Conservation (phyloP, 2,329 filamentous ascomycete species). For the Ophiostoma sp. region DNA sequence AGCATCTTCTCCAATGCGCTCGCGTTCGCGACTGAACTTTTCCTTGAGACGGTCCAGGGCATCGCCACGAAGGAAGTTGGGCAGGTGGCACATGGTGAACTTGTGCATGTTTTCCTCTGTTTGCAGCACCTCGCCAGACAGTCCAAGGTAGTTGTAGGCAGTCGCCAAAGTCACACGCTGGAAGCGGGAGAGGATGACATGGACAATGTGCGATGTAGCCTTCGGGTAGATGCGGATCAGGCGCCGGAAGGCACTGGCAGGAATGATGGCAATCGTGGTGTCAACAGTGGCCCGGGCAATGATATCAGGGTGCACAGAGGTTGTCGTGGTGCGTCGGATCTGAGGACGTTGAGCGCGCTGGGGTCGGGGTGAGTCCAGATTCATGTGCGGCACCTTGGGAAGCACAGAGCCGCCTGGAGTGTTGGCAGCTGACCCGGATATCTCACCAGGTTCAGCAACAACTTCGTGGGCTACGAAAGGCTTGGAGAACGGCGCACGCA, state of each 20-base stretch:
- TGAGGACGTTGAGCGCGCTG: conserved; percentile 39
- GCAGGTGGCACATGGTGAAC: conserved; percentile 85
- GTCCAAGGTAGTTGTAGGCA: conserved; percentile 86
- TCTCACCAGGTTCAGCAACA: conserved; percentile 30
- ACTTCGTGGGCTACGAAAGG: conserved; percentile 29
- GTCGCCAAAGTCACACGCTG: conserved; percentile 93
- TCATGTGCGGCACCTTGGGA: conserved; percentile 67
- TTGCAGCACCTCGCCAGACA: conserved; percentile 85
- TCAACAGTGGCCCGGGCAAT: conserved; percentile 94
- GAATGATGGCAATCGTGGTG: conserved; percentile 97
- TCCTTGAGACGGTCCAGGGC: conserved; percentile 82
- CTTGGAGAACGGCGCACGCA: conserved; percentile 37
- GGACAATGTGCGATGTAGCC: conserved; percentile 93
- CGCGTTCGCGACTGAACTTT: conserved; percentile 78
- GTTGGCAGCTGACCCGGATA: conserved; percentile 25
- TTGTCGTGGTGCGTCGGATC: conserved; percentile 47
- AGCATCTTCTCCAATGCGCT: conserved; percentile 75
- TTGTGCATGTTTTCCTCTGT: conserved; percentile 93
- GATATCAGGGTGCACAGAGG: conserved; percentile 91
- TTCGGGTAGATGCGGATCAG: conserved; percentile 92
- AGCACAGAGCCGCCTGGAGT: conserved; percentile 35
- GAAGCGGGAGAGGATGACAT: conserved; percentile 90
- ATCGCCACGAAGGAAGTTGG: conserved; percentile 80
- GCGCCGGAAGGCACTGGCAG: conserved; percentile 88
- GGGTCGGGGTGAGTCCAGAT: conserved; percentile 49